A percentile compares a stretch with the other conserved stretches of the same genome.
Evolutionary conservation across 2,329 filamentous ascomycete species (phyloP).

Genomic region (Scedosporium boydii): DNA sequence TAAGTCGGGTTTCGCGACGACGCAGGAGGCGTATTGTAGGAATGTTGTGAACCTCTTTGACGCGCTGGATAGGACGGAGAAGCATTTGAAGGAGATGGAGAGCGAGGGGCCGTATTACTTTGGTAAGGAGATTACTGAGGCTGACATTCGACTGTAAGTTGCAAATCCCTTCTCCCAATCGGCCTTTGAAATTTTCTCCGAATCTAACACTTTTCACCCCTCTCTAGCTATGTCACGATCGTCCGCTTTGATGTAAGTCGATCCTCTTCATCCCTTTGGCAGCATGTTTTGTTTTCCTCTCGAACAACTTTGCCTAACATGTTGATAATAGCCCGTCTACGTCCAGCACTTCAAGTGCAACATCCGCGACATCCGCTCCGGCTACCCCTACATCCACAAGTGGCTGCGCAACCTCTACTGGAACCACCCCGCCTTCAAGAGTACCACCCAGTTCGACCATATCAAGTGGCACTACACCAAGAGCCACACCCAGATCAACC

Average conservation of each 20-base stretch:
- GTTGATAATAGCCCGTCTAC: slow-evolving; percentile 48
- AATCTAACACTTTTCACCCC: not conserved
- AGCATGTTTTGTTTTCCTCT: not conserved
- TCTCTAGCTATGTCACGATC: slow-evolving; percentile 53
- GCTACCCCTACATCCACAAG: slow-evolving; percentile 69
- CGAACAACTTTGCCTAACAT: not conserved
- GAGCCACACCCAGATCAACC: slow-evolving; percentile 58
- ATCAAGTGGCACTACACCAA: slow-evolving; percentile 72
- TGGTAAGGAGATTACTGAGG: slow-evolving; percentile 67
- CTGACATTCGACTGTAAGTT: slow-evolving; percentile 61
- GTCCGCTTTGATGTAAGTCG: slow-evolving; percentile 55
- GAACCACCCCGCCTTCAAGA: slow-evolving; percentile 65
- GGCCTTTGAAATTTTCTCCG: not conserved
- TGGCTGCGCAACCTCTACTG: slow-evolving; percentile 85
- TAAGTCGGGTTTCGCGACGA: slow-evolving; percentile 75
- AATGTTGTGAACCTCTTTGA: slow-evolving; percentile 64
- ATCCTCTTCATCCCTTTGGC: not conserved
- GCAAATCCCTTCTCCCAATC: not conserved
- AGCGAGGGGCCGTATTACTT: slow-evolving; percentile 60
- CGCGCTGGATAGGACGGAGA: slow-evolving; percentile 67
- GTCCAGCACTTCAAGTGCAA: slow-evolving; percentile 88
- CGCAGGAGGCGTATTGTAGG: slow-evolving; percentile 71
- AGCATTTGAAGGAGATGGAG: slow-evolving; percentile 44
- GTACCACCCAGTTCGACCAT: slow-evolving; percentile 86
- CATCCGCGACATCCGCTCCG: slow-evolving; percentile 71